Evolutionary conservation across 2,329 filamentous ascomycete species (phyloP).

Genomic region (Ceratocystis ficicola): DNA sequence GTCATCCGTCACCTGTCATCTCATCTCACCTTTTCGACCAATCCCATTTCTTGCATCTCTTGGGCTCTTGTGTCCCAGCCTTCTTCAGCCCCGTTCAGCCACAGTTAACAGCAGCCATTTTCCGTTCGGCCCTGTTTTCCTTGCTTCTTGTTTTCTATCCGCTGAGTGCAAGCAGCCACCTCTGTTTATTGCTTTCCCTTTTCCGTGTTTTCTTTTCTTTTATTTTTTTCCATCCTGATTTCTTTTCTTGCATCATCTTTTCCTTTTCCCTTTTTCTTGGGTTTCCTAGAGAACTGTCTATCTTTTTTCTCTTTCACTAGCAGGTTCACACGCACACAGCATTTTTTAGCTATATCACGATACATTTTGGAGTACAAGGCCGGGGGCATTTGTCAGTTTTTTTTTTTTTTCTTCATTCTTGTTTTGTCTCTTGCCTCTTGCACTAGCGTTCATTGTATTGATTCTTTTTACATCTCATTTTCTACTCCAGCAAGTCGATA

Average conservation of each 20-base stretch:
- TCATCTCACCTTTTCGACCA: not conserved
- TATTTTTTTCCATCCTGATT: not conserved
- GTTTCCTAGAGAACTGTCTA: too few relatives aligned
- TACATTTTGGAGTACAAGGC: not conserved
- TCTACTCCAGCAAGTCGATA: not conserved
- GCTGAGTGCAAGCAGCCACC: not conserved
- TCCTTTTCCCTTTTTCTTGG: not conserved
- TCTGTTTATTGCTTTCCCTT: not conserved
- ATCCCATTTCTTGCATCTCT: not conserved
- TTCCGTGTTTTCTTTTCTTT: not conserved
- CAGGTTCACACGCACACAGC: not conserved
- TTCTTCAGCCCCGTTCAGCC: not conserved
- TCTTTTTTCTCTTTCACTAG: not conserved
- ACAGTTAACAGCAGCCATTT: too few relatives aligned
- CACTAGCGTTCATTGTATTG: constrained; percentile 4
- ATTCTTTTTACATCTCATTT: not conserved
- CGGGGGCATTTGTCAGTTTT: not conserved
- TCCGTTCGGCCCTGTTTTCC: too few relatives aligned
- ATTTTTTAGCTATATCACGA: not conserved
- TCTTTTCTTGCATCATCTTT: not conserved
- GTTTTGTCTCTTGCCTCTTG: not conserved
- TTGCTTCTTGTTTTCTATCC: too few relatives aligned
- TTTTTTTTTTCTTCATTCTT: not conserved
- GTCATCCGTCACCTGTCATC: too few relatives aligned
- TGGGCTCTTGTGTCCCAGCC: not conserved